phyloP scores from a whole-genome alignment of 2,329 filamentous ascomycete genomes.

The Cladophialophora immunda region DNA sequence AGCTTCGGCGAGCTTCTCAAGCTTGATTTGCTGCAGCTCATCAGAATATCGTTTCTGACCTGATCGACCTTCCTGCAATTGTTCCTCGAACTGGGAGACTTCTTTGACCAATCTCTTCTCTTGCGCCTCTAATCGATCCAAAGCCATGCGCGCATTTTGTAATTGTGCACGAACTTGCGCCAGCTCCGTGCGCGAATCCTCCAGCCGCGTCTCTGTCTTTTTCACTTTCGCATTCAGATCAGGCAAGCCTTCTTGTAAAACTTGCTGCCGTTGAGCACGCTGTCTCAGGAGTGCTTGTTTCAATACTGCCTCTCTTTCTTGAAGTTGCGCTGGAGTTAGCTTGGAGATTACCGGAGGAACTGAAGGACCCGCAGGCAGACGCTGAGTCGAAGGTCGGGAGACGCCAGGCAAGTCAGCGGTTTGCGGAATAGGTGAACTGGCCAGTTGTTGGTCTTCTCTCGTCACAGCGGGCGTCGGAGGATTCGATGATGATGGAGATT shows the following conservation, averaged over 20 bases:
- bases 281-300: conserved; percentile 47
- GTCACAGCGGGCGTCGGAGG: conserved; percentile 33
- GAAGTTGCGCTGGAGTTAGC: conserved; percentile 35
- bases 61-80: conserved; percentile 51
- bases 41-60: conserved; percentile 54
- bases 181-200: conserved; percentile 47
- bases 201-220: conserved; percentile 48
- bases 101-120: conserved; percentile 54
- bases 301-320: conserved; percentile 35
- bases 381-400: conserved; percentile 5
- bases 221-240: conserved; percentile 56
- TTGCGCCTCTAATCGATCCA: conserved; percentile 42
- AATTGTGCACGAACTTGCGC: conserved; percentile 42
- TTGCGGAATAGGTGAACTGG: conserved; percentile 23
- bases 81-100: conserved; percentile 52
- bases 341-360: conserved; percentile 27
- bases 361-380: conserved; percentile 10
- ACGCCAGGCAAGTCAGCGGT: conserved; percentile 1
- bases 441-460: conserved; percentile 15
- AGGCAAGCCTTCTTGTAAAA: conserved; percentile 59
- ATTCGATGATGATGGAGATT: conserved; percentile 46
- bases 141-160: conserved; percentile 17
- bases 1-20: conserved; percentile 50
- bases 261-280: conserved; percentile 54
- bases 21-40: conserved; percentile 59